Percentiles rank a stretch among this genome's conserved stretches.
Evolutionary conservation across 2,329 filamentous ascomycete genomes (phyloP).

Genomic region (Aureobasidium sp.): DNA sequence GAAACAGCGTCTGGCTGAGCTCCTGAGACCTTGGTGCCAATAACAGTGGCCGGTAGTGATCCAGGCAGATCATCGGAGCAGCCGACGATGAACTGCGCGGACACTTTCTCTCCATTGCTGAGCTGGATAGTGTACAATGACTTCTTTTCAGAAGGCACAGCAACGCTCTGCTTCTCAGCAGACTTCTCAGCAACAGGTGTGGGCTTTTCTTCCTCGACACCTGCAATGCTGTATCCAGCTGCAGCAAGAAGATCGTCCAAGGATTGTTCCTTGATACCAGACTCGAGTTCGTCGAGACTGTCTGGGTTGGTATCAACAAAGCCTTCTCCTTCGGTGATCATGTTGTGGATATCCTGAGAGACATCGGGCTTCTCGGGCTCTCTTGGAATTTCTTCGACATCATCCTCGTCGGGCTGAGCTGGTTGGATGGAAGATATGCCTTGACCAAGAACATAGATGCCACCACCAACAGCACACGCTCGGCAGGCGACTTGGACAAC

Average conservation of each 20-base stretch:
- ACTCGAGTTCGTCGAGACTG: conserved; percentile 11
- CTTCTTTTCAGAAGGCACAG: conserved; percentile 4
- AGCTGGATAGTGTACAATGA: conserved; percentile 19
- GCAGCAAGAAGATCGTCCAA: conserved; percentile 16
- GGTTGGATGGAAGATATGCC: conserved; percentile 44
- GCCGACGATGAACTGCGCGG: conserved; percentile 26
- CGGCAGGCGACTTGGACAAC: conserved; percentile 87
- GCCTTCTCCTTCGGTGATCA: conserved; percentile 5
- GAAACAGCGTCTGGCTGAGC: conserved; percentile 14
- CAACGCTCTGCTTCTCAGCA: not conserved
- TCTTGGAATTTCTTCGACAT: conserved; percentile 11
- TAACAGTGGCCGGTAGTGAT: not conserved
- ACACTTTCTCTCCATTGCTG: conserved; percentile 26
- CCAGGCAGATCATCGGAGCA: conserved; percentile 22
- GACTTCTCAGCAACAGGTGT: not conserved
- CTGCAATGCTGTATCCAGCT: conserved; percentile 14
- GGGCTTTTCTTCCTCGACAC: conserved; percentile 6
- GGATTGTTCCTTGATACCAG: conserved; percentile 15
- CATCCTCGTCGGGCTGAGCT: conserved; percentile 18
- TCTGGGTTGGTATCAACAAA: conserved; percentile 5
- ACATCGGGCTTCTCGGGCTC: conserved; percentile 6
- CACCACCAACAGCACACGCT: conserved; percentile 83
- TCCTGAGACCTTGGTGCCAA: not conserved
- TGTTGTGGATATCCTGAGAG: conserved; percentile 3
- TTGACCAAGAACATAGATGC: conserved; percentile 77